Base-by-base conservation (phyloP, 768 basidiomycete species). In the Dioszegia crocea region DNA sequence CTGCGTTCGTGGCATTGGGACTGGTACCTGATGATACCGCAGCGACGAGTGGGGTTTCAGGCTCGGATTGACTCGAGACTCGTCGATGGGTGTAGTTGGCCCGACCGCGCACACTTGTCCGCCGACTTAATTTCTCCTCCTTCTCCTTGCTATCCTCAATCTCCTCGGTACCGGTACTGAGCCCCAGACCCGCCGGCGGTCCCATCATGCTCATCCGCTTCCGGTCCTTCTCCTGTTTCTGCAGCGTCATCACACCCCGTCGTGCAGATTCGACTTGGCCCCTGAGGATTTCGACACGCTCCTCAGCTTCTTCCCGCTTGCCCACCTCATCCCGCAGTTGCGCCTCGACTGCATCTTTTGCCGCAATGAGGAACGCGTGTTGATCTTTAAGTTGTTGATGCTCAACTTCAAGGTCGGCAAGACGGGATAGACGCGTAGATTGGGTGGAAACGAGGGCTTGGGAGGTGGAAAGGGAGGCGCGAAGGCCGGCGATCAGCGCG, bases 221-320 rank as follows among this genome's bases (percentile, higher is more conserved):
- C 45, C 69, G 39, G 19, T 73, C 71, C 46, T 65, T 64, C 38
- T 76, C 75, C 55, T 76, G 73, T 41, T 71, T 71, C 48, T 75
- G 71, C 43, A 76, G 43, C 9, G 48, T 59, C 60, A 67, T 67
- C 17, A 76, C 67, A 3, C 71, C 73, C 56, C 70, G 54, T 33
- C 75, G 39, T 26, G 75, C 75, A 30, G 64, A 60, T 33, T 76
- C 75, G n/a, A 76, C 66, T 45, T 71, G 71, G 26, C 71, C 67
- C 21, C 71, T 41, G 14, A 76, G 44, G 27, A 61, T 33, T 50
- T 74, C 73, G 2, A 75, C 71, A 31, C 58, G 66, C 59, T 76
- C 75, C 48, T 76, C 75, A 0, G 75, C 75, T 10, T 62, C 61
- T 53, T 76, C 75, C 8, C 75, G 52, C 52, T 63, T 65, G 26